Evolutionary conservation across 345 rosid genomes (phyloP), one percentile per base, ranked within the genome.

Genomic region (Isatis tinctoria): DNA sequence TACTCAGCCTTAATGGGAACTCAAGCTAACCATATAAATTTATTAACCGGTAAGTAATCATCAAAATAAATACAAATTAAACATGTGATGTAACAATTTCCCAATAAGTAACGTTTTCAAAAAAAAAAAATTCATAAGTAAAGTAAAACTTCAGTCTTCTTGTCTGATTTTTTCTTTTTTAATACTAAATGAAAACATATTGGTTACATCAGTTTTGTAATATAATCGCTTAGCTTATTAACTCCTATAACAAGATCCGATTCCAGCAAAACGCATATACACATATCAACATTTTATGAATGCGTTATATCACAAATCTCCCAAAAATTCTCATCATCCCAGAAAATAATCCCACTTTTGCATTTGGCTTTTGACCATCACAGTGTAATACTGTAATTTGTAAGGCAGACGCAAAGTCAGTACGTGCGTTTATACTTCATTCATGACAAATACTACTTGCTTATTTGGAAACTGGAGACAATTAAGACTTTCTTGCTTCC

Each of bases 371-470:
- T 64, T 35, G 66, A 65, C 51, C 60, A 65, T 65, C 43, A 56
- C 26, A 47, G 18, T 74, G 14, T 36, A 35, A 40, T 40, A 43
- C 65, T 16, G 11, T 22, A 1, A 28, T 54, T 74, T 16, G 11
- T 22, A 1, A 28, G 8, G 67, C 35, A 74, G 73, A 59, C 73
- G 73, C 52, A 74, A 74, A 74, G 68, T 60, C 73, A 9, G 41
- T 41, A 41, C 48, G 58, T 68, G 79, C 69, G 74, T 51, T 75
- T 75, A 43, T 69, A 69, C 41, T 52, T 69, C 59, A 3, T 44
- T 37, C 35, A 52, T 69, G 22, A 17, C 37, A 27, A 36, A 40
- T 8, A 47, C 33, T 28, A 63, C 48, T 62, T 41, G 52, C 30
- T 48, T 22, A 59, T 44, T 36, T 2, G 53, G 69, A 30, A 67